phyloP scores from a whole-genome alignment of 257 asterid species.

The Perilla frutescens region DNA sequence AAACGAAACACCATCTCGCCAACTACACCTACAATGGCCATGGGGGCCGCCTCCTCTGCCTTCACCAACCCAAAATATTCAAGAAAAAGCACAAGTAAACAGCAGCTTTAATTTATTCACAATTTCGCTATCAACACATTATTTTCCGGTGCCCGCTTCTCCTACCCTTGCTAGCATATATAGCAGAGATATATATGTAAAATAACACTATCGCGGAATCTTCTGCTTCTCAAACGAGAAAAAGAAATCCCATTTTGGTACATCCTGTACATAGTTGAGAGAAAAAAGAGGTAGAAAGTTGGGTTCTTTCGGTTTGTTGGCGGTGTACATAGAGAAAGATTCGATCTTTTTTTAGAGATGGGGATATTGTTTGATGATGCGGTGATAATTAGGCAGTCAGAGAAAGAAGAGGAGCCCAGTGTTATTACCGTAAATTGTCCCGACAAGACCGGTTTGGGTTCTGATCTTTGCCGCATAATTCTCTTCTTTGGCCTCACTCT shows the following conservation, averaged over 20 bases:
- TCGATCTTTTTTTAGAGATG: conserved; percentile 43
- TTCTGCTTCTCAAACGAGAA: not conserved
- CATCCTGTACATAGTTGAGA: not conserved
- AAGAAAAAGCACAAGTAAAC: not conserved
- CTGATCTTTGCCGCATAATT: conserved; percentile 88
- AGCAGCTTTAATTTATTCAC: not conserved
- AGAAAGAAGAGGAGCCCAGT: conserved; percentile 72
- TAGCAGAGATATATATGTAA: not conserved
- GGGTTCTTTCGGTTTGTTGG: not conserved
- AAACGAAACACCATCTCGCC: not conserved
- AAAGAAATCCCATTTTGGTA: conserved; percentile 1
- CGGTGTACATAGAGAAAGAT: conserved; percentile 5
- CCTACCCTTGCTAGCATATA: not conserved
- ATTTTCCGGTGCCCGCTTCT: not conserved
- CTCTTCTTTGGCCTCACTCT: conserved; percentile 83
- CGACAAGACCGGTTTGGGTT: conserved; percentile 88
- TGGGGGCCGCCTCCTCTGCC: conserved; percentile 1
- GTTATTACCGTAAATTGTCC: conserved; percentile 89
- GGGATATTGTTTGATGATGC: conserved; percentile 75
- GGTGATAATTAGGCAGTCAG: conserved; percentile 67
- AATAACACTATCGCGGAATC: not conserved
- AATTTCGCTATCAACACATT: conserved; percentile 12
- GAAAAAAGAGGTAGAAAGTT: not conserved
- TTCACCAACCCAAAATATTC: conserved; percentile 25
- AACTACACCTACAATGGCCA: not conserved